phyloP scores from a whole-genome alignment of 768 basidiomycete genomes.

The Agaricus sinodeliciosus region DNA sequence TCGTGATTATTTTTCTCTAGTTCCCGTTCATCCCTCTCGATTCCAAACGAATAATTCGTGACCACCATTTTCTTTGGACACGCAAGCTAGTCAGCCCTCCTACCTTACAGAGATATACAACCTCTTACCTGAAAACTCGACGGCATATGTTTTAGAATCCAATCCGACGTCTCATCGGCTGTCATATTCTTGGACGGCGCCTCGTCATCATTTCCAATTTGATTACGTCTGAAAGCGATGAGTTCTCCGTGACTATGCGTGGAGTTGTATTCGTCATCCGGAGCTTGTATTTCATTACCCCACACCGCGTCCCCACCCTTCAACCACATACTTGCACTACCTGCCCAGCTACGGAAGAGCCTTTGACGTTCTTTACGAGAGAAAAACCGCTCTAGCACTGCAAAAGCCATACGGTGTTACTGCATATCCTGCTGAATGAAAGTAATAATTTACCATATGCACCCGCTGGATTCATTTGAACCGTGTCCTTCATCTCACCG shows the following conservation, averaged over 20 bases:
- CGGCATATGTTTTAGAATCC: slow-evolving; percentile 82
- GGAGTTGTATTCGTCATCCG: slow-evolving; percentile 60
- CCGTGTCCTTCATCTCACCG: slow-evolving; percentile 93
- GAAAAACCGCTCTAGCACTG: slow-evolving; percentile 85
- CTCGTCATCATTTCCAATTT: slow-evolving; percentile 16
- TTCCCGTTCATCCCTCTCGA: slow-evolving; percentile 67
- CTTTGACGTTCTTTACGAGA: slow-evolving; percentile 82
- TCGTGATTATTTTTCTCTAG: slow-evolving; percentile 65
- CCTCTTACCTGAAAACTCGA: slow-evolving; percentile 63
- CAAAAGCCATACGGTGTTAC: not conserved
- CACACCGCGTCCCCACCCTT: slow-evolving; percentile 87
- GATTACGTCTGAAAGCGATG: slow-evolving; percentile 62
- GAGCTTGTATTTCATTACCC: slow-evolving; percentile 71
- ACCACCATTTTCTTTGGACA: slow-evolving; percentile 66
- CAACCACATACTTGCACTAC: slow-evolving; percentile 90
- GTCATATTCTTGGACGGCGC: slow-evolving; percentile 59
- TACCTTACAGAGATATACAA: not conserved
- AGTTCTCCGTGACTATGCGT: slow-evolving; percentile 73
- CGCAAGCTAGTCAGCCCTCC: not conserved
- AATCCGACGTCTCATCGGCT: slow-evolving; percentile 61
- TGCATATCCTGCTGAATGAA: not conserved
- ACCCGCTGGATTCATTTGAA: slow-evolving; percentile 76
- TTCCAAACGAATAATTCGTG: slow-evolving; percentile 83
- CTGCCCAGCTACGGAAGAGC: slow-evolving; percentile 93
- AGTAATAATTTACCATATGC: slow-evolving; percentile 46